Evolutionary conservation across 306 rosid genomes (phyloP).

Genomic region (Echinosophora koreensis): DNA sequence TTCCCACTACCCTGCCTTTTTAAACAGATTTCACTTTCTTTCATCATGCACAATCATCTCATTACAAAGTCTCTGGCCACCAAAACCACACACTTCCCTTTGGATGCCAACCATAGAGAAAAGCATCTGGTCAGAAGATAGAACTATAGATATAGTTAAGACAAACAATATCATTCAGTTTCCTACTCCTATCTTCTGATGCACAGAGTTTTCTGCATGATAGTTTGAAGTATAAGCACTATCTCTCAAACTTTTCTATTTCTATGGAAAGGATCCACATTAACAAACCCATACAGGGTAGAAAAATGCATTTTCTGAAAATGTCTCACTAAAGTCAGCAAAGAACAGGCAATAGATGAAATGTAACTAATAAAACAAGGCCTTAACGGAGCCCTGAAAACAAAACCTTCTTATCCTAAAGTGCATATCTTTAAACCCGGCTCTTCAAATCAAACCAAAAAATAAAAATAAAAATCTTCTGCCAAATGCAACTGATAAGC

Average conservation of each 20-base stretch:
- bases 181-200: not conserved
- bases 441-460: not conserved
- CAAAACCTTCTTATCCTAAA: constrained; percentile 1
- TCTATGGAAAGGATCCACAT: not conserved
- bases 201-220: no score
- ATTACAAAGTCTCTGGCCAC: not conserved
- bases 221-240: not conserved
- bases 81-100: constrained; percentile 5
- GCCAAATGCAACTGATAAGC: no score
- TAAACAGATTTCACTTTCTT: not conserved
- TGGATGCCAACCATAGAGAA: not conserved
- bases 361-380: constrained; percentile 3
- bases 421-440: not conserved
- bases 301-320: not conserved
- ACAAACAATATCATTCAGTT: not conserved
- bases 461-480: not conserved
- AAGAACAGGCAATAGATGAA: not conserved
- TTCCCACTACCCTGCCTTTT: not conserved
- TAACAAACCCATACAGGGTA: not conserved
- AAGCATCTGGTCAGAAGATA: not conserved
- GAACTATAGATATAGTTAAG: no score
- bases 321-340: constrained; percentile 14
- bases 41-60: not conserved
- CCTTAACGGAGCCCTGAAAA: not conserved
- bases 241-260: not conserved